Conservation (phyloP, 768 basidiomycete genomes). For the Termitomyces titanicus region DNA sequence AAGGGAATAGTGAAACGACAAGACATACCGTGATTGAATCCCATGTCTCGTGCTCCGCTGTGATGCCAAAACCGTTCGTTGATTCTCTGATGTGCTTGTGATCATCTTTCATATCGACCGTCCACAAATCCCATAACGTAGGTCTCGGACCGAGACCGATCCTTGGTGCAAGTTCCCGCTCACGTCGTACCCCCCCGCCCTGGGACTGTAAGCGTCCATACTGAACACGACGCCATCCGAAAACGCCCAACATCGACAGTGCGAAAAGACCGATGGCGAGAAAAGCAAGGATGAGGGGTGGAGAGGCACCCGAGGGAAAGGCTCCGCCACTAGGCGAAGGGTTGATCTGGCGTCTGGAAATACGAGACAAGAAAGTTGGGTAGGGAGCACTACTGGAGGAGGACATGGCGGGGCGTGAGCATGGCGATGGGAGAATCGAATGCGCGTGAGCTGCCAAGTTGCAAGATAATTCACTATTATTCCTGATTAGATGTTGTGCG, state of each 20-base stretch:
- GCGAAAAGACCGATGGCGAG: constrained; percentile 55
- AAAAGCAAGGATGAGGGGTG: constrained; percentile 57
- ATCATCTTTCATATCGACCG: constrained; percentile 7
- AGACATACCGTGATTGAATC: constrained; percentile 37
- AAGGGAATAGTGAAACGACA: neutral
- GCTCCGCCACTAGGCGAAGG: neutral
- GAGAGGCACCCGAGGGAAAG: constrained; percentile 36
- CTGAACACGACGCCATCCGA: constrained; percentile 41
- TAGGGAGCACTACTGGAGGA: neutral
- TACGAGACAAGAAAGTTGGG: neutral
- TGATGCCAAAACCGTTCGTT: neutral
- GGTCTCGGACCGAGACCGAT: constrained; percentile 29
- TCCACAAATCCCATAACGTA: constrained; percentile 43
- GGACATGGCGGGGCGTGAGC: constrained; percentile 4
- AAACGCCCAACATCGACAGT: constrained; percentile 43
- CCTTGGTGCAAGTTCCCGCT: neutral
- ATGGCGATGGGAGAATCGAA: constrained; percentile 6
- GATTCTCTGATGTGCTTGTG: neutral
- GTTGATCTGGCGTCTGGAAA: neutral
- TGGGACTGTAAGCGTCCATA: constrained; percentile 4
- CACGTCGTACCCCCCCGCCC: neutral
- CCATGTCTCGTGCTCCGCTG: constrained; percentile 27
- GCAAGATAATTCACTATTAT: neutral
- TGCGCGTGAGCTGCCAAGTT: too few relatives aligned
- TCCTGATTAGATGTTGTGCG: neutral